Percentiles rank a stretch among this genome's conserved stretches.
Conservation (phyloP, 345 rosid species). For the Brassica incana region DNA sequence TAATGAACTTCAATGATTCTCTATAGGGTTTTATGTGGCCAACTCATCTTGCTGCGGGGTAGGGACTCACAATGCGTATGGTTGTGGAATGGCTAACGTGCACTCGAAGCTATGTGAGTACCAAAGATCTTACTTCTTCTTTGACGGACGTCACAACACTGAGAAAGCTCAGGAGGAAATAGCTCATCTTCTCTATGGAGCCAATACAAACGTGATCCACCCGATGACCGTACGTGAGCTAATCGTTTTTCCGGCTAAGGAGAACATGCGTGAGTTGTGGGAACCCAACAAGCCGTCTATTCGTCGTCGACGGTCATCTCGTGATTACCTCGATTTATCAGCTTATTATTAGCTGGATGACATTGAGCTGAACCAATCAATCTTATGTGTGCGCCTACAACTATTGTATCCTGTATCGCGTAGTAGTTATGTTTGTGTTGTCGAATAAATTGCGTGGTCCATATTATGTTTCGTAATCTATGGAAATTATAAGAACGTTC, state of each 20-base stretch:
- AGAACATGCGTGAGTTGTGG: conserved; percentile 32
- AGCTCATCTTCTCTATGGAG: conserved; percentile 30
- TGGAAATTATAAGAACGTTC: background rate
- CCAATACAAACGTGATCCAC: conserved; percentile 14
- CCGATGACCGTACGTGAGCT: conserved; percentile 39
- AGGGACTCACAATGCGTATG: conserved; percentile 31
- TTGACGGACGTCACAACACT: conserved; percentile 38
- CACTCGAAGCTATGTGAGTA: conserved; percentile 39
- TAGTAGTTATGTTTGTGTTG: background rate
- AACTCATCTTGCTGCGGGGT: conserved; percentile 34
- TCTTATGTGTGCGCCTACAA: background rate
- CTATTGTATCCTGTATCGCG: background rate
- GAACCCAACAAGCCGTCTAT: background rate
- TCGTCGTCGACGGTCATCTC: conserved; percentile 13
- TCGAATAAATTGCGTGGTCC: background rate
- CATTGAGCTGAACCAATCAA: background rate
- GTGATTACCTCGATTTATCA: background rate
- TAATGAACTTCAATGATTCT: background rate
- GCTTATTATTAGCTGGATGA: background rate
- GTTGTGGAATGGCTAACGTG: conserved; percentile 25
- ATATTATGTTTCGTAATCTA: background rate
- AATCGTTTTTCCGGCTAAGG: conserved; percentile 12
- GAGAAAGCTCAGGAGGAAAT: conserved; percentile 36
- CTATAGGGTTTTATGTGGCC: conserved; percentile 23
- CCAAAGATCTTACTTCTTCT: conserved; percentile 35